Percentiles rank a stretch among this genome's conserved stretches.
Conservation (phyloP, 129 eudicot genomes). For the Flaveria trinervia region DNA sequence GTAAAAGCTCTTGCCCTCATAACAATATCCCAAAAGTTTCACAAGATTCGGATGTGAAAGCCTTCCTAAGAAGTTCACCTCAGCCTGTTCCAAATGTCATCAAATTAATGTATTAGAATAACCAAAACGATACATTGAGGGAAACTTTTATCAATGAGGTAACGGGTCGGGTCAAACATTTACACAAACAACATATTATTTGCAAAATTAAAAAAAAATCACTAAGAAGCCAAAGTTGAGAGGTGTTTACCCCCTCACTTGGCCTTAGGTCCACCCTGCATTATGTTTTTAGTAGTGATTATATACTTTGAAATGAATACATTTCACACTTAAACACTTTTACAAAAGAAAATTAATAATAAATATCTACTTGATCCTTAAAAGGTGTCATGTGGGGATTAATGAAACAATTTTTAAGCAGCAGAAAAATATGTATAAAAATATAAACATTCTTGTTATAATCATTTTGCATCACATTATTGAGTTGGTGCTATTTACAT, state of each 20-base stretch:
- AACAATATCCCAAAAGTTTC: conserved; percentile 81
- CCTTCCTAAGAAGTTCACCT: conserved; percentile 80
- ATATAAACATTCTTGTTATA: conserved; percentile 1
- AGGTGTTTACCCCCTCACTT: background rate
- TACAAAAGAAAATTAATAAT: background rate
- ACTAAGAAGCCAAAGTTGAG: background rate
- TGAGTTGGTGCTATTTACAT: conserved; percentile 24
- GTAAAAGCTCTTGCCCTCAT: conserved; percentile 79
- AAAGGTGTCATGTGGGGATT: conserved; percentile 12
- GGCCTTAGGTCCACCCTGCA: background rate
- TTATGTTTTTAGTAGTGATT: background rate
- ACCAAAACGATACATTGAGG: background rate
- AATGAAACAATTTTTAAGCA: conserved; percentile 1
- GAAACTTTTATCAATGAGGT: background rate
- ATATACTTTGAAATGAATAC: background rate
- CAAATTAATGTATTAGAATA: background rate
- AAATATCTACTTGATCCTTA: background rate
- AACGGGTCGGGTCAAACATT: background rate
- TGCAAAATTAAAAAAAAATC: background rate
- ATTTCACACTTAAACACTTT: background rate
- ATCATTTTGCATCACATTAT: conserved; percentile 26
- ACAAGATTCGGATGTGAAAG: conserved; percentile 92
- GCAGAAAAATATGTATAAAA: background rate
- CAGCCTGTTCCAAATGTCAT: conserved; percentile 54
- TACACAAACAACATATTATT: conserved; percentile 2